Conservation (phyloP, 495 filamentous ascomycete species). For the Friedmanniomyces simplex region DNA sequence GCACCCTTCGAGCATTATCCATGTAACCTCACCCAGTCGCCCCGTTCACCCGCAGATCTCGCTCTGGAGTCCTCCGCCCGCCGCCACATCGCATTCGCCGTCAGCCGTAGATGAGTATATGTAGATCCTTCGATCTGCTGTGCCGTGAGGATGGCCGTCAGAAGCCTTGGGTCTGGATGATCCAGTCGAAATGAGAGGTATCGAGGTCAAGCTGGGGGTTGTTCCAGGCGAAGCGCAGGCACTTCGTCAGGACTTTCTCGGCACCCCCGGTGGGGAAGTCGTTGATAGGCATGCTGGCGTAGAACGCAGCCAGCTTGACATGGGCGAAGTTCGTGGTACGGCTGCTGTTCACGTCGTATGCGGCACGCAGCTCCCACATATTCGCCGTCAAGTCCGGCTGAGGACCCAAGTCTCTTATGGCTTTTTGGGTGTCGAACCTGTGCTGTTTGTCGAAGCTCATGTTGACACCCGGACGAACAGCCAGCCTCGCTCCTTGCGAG, state of each 20-base stretch:
- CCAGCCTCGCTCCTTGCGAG: not conserved
- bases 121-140: no score
- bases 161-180: slow-evolving; percentile 3
- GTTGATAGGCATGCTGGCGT: not conserved
- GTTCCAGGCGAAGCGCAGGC: slow-evolving; percentile 1
- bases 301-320: not conserved
- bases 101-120: no score
- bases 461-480: not conserved
- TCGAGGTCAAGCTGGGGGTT: slow-evolving; percentile 11
- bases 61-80: not conserved
- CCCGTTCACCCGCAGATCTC: no score
- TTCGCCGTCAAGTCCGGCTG: not conserved
- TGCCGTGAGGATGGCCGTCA: no score
- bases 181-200: slow-evolving; percentile 12
- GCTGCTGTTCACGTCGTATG: not conserved
- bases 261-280: slow-evolving; percentile 2
- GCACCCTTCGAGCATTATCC: no score
- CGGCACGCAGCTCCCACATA: not conserved
- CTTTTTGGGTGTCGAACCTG: not conserved
- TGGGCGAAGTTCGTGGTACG: not conserved
- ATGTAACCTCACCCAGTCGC: not conserved
- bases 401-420: not conserved
- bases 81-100: not conserved
- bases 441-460: not conserved
- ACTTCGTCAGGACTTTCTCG: slow-evolving; percentile 2